Evolutionary conservation across 495 filamentous ascomycete species (phyloP), one percentile per base, ranked within the genome.

Genomic region (Friedmanniomyces simplex): DNA sequence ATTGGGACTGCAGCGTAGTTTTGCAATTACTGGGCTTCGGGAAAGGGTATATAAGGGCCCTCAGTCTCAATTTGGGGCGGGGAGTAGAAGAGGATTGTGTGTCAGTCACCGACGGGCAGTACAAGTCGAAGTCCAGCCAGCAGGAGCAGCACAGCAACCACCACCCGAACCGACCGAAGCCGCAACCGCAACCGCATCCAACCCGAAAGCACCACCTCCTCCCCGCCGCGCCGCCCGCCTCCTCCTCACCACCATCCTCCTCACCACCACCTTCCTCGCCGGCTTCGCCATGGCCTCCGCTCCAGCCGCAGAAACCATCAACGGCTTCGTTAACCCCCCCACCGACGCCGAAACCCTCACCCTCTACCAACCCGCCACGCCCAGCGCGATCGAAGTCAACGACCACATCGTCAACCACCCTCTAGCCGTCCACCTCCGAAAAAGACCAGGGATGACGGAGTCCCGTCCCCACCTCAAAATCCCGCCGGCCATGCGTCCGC

Each of bases 401-500:
- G 72, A 79, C 25, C 76, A 79, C 65, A 88, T 97, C 66, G 77
- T 80, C 65, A 81, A 74, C 58, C 90, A 95, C 72, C 88, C 88
- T 8, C 64, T 96, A 7, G 74, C 82, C 13, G 63, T 72, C 4
- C 74, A 76, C 14, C 75, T 96, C n/a, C 83, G 89, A 25, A 71
- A 70, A 16, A 77, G 86, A 63, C 76, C 83, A 12, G 79, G 78
- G 3, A 88, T 84, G 71, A 76, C 75, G 22, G 91, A 94, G 67
- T 82, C 85, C 18, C 79, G 94, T 34, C 94, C 94, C 21, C 87
- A 96, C 67, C 71, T 96, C 63, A 91, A 89, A 68, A 84, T 96
- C 64, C 88, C 89, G 0, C 71, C 75, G 39, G 54, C 71, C 1
- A 73, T 85, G 67, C 83, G 85, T 32, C 67, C 66, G 1, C 82